These are phyloP conservation scores for Grammothele lineata DNA, from an alignment of 768 basidiomycete species.

Conservation along the genomic window DNA sequence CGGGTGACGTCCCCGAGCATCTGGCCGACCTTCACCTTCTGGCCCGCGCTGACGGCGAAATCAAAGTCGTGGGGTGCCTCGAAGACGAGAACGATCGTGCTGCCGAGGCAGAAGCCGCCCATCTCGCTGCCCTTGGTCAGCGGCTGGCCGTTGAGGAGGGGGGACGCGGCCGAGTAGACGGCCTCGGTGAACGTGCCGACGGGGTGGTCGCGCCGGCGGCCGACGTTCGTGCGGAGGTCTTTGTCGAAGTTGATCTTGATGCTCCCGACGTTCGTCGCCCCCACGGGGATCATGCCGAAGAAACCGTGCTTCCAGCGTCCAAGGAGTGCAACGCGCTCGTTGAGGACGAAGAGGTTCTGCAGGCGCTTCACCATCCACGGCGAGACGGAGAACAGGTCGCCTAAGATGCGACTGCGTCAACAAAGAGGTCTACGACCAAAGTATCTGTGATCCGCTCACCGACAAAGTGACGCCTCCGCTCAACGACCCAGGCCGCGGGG, in stretches of 20 bases:
- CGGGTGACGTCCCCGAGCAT: slow-evolving; percentile 53
- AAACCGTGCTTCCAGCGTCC: slow-evolving; percentile 95
- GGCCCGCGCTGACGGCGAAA: slow-evolving; percentile 70
- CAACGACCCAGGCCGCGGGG: slow-evolving; percentile 95
- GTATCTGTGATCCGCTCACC: too few relatives aligned
- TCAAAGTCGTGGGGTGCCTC: slow-evolving; percentile 86
- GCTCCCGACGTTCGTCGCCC: slow-evolving; percentile 96
- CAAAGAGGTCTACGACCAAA: too few relatives aligned
- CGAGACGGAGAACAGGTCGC: slow-evolving; percentile 93
- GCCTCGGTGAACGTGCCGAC: slow-evolving; percentile 91
- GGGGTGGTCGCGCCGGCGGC: slow-evolving; percentile 61
- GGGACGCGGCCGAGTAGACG: slow-evolving; percentile 80
- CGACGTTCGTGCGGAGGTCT: slow-evolving; percentile 85
- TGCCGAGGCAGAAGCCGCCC: slow-evolving; percentile 95
- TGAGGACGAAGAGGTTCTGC: slow-evolving; percentile 93
- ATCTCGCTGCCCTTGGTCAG: slow-evolving; percentile 87
- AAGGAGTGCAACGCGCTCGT: slow-evolving; percentile 93
- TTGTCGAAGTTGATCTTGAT: slow-evolving; percentile 96
- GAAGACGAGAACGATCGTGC: slow-evolving; percentile 94
- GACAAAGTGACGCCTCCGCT: slow-evolving; percentile 91
- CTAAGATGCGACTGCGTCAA: too few relatives aligned
- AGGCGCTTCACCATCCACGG: slow-evolving; percentile 93
- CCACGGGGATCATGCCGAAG: slow-evolving; percentile 96
- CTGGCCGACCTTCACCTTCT: slow-evolving; percentile 87
- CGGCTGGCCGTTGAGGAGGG: slow-evolving; percentile 84